These are phyloP conservation scores for Spergularia marina DNA, from an alignment of 148 eudicot species.

Conservation along the genomic window DNA sequence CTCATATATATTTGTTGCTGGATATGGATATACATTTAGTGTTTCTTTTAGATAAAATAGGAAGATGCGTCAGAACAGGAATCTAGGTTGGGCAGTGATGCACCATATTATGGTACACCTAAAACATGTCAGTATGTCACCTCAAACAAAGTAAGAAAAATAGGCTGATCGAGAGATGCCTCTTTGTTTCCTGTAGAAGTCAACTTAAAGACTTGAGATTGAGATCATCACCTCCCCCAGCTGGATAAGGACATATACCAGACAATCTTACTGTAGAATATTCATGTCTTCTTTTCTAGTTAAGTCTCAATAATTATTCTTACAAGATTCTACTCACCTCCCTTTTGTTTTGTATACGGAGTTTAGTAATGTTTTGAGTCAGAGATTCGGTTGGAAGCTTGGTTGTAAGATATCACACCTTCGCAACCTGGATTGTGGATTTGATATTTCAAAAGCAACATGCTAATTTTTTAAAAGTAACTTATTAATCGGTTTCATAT, in stretches of 20 bases:
- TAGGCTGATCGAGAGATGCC: not conserved
- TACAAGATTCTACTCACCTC: conserved; percentile 20
- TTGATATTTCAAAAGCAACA: no score
- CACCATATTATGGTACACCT: no score
- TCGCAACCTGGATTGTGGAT: no score
- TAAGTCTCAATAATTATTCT: not conserved
- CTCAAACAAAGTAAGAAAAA: not conserved
- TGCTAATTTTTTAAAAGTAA: no score
- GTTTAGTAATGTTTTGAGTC: not conserved
- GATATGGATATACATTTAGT: no score
- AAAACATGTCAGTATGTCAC: not conserved
- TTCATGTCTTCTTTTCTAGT: conserved; percentile 15
- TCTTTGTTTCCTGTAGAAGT: not conserved
- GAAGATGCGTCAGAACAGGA: no score
- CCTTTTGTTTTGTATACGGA: not conserved
- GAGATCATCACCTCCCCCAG: conserved; percentile 23
- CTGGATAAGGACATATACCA: not conserved
- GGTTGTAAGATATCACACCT: no score
- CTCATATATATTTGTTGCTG: no score
- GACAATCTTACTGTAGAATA: conserved; percentile 20
- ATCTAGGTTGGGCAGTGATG: no score
- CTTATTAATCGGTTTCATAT: no score
- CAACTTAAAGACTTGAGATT: not conserved
- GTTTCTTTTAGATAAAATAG: no score
- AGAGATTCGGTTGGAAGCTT: no score